These are phyloP conservation scores for Fusarium sulawesiense DNA, from an alignment of 2,329 filamentous ascomycete genomes.

Conservation along the genomic window DNA sequence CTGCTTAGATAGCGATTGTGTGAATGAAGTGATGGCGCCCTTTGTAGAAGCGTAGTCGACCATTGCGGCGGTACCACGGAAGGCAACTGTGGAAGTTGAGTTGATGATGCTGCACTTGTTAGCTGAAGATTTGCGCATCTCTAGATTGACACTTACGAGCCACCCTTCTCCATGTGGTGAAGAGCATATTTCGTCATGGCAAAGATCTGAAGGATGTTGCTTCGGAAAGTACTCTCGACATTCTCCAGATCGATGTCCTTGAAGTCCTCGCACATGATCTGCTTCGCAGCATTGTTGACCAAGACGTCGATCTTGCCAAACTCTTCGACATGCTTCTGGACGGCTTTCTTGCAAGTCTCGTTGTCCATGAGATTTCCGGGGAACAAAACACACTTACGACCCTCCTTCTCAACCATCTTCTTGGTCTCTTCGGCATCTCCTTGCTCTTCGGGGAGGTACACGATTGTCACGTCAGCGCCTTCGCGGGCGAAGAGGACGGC, in stretches of 20 bases:
- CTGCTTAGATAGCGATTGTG: conserved; percentile 63
- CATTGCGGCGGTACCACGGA: conserved; percentile 62
- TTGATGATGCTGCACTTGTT: conserved; percentile 63
- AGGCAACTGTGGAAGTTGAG: conserved; percentile 64
- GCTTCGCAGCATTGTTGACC: conserved; percentile 70
- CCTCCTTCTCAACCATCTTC: conserved; percentile 62
- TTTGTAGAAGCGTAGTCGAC: conserved; percentile 69
- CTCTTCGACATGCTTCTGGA: conserved; percentile 64
- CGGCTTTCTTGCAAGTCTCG: conserved; percentile 60
- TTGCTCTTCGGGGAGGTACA: conserved; percentile 67
- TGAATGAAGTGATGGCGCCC: conserved; percentile 68
- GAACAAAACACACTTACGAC: conserved; percentile 60
- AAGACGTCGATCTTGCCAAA: conserved; percentile 61
- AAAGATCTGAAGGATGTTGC: conserved; percentile 69
- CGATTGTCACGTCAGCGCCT: conserved; percentile 66
- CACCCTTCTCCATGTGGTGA: conserved; percentile 64
- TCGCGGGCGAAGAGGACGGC: conserved; percentile 68
- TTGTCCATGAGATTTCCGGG: conserved; percentile 62
- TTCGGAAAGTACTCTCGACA: conserved; percentile 67
- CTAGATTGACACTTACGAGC: conserved; percentile 50
- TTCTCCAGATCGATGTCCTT: conserved; percentile 64
- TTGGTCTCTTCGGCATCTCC: conserved; percentile 66
- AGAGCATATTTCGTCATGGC: conserved; percentile 68
- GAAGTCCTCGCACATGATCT: conserved; percentile 64
- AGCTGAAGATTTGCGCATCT: background rate